Evolutionary conservation across 1,284 basidiomycete genomes (phyloP).

Genomic region (Ceratorhiza oryzae-sativae): DNA sequence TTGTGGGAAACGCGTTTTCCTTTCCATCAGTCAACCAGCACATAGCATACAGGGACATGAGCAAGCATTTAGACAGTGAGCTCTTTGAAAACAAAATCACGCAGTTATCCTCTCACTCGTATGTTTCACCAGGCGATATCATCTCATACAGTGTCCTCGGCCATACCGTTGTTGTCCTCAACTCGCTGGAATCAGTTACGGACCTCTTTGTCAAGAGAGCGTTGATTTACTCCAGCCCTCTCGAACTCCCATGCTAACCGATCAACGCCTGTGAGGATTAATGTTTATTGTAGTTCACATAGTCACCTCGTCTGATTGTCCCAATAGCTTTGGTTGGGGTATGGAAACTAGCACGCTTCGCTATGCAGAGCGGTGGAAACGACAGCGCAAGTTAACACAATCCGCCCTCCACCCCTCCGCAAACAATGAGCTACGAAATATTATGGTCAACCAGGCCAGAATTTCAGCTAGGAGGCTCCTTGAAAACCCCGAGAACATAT

Average conservation of each 20-base stretch:
- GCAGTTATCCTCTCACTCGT: not conserved
- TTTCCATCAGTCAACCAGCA: not conserved
- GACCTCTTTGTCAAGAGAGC: slow-evolving; percentile 41
- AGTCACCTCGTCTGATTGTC: too few relatives aligned
- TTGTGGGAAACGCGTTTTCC: not conserved
- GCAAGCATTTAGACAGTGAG: slow-evolving; percentile 19
- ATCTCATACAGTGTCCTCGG: slow-evolving; percentile 30
- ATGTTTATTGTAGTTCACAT: not conserved
- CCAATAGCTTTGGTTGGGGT: slow-evolving; percentile 25
- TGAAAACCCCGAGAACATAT: not conserved
- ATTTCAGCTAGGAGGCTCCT: not conserved
- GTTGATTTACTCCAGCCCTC: slow-evolving; percentile 36
- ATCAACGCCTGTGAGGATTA: not conserved
- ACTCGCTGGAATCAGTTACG: slow-evolving; percentile 32
- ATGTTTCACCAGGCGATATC: slow-evolving; percentile 6
- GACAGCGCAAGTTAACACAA: slow-evolving; percentile 11
- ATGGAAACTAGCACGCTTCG: not conserved
- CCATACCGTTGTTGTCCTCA: slow-evolving; percentile 36
- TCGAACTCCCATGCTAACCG: slow-evolving; percentile 14
- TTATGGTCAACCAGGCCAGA: slow-evolving; percentile 13
- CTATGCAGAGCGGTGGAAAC: slow-evolving; percentile 9
- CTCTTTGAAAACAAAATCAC: not conserved
- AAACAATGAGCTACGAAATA: not conserved
- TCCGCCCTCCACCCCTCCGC: slow-evolving; percentile 6
- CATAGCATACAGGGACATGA: slow-evolving; percentile 1